Conservation (phyloP, 2,329 filamentous ascomycete species). For the Aspergillus amoenus region DNA sequence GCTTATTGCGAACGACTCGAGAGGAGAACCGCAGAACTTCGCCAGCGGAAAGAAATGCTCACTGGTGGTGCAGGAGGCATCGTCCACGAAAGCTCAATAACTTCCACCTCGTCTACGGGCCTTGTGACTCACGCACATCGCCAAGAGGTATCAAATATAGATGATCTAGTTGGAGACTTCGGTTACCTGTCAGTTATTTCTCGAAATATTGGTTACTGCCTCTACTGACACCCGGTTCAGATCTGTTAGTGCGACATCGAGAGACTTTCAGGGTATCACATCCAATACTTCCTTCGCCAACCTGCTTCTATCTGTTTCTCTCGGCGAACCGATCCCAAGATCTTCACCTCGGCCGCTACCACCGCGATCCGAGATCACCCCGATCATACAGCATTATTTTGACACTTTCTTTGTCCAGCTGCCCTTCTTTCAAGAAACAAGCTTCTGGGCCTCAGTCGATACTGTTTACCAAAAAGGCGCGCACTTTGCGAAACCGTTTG, state of each 20-base stretch:
- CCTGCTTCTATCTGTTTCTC: slow-evolving; percentile 78
- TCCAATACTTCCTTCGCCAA: slow-evolving; percentile 91
- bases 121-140: slow-evolving; percentile 43
- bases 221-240: slow-evolving; percentile 45
- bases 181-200: slow-evolving; percentile 69
- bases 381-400: slow-evolving; percentile 79
- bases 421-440: slow-evolving; percentile 79
- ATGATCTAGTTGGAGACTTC: slow-evolving; percentile 90
- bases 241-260: slow-evolving; percentile 88
- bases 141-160: slow-evolving; percentile 80
- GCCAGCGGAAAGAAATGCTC: slow-evolving; percentile 30
- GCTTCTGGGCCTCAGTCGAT: slow-evolving; percentile 74
- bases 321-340: slow-evolving; percentile 69
- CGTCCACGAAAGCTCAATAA: slow-evolving; percentile 37
- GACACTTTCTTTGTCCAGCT: slow-evolving; percentile 76
- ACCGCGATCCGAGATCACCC: slow-evolving; percentile 64
- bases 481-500: slow-evolving; percentile 62
- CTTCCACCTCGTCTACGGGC: slow-evolving; percentile 30
- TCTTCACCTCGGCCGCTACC: slow-evolving; percentile 65
- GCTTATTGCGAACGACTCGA: slow-evolving; percentile 86
- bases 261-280: slow-evolving; percentile 87
- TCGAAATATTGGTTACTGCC: background rate
- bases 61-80: slow-evolving; percentile 26
- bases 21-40: slow-evolving; percentile 61
- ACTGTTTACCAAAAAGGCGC: slow-evolving; percentile 73